Evolutionary conservation across 2,329 filamentous ascomycete species (phyloP).

Genomic region (Arthrobotrys sinensis): DNA sequence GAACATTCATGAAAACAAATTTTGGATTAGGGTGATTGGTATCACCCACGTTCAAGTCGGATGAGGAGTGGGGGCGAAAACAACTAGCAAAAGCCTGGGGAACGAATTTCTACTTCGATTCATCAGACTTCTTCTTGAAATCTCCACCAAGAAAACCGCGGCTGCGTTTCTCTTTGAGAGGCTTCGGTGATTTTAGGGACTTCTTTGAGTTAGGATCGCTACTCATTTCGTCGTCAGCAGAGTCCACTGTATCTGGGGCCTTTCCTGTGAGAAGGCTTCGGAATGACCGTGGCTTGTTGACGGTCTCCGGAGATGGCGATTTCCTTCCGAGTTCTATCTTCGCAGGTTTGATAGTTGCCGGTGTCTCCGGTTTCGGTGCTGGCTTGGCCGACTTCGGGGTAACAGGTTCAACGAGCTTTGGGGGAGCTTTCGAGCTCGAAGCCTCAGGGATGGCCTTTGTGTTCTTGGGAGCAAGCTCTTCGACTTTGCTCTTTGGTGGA

Average conservation of each 20-base stretch:
- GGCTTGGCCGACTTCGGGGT: conserved; percentile 45
- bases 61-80: not conserved
- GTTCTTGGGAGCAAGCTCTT: conserved; percentile 9
- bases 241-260: conserved; percentile 54
- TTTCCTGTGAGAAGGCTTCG: conserved; percentile 50
- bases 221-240: conserved; percentile 53
- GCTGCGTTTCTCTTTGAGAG: conserved; percentile 55
- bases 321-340: conserved; percentile 56
- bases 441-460: conserved; percentile 14
- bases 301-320: conserved; percentile 49
- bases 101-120: conserved; percentile 49
- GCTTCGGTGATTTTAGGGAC: conserved; percentile 40
- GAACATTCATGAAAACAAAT: conserved; percentile 15
- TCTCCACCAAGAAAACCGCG: conserved; percentile 52
- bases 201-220: conserved; percentile 47
- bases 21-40: conserved; percentile 1
- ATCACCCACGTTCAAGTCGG: not conserved
- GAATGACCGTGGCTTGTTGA: conserved; percentile 50
- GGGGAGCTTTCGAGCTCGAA: conserved; percentile 36
- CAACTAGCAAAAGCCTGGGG: conserved; percentile 8
- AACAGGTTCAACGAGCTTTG: conserved; percentile 31
- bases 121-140: conserved; percentile 52
- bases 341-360: conserved; percentile 34
- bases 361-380: conserved; percentile 36
- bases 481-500: conserved; percentile 29